These are phyloP conservation scores for Pyrenochaeta sp. DNA, from an alignment of 2,329 filamentous ascomycete genomes.

Conservation along the genomic window DNA sequence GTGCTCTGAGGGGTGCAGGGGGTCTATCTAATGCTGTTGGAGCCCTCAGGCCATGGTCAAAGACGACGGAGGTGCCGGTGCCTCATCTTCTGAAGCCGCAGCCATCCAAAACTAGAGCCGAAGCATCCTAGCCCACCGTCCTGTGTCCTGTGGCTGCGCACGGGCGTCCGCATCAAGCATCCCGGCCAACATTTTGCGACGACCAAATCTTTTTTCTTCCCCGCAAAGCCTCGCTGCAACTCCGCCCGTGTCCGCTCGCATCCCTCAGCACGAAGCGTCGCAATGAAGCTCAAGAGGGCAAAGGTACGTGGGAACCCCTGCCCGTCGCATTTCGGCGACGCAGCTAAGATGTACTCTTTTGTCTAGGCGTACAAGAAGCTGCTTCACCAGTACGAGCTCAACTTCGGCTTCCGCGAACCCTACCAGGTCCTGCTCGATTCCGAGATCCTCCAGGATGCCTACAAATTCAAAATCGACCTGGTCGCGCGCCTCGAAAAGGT, in stretches of 20 bases:
- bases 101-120: slow-evolving; percentile 11
- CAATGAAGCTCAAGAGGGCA: slow-evolving; percentile 44
- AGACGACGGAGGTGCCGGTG: slow-evolving; percentile 25
- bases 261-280: slow-evolving; percentile 13
- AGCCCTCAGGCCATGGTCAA: slow-evolving; percentile 17
- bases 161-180: too few relatives aligned
- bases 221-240: too few relatives aligned
- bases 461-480: slow-evolving; percentile 87
- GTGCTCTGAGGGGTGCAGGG: slow-evolving; percentile 1
- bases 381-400: slow-evolving; percentile 88
- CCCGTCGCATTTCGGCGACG: neutral
- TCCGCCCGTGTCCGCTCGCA: neutral
- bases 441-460: slow-evolving; percentile 81
- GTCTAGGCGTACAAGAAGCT: slow-evolving; percentile 85
- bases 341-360: slow-evolving; percentile 54
- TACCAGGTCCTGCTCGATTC: slow-evolving; percentile 84
- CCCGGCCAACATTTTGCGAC: slow-evolving; percentile 19
- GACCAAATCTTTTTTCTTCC: slow-evolving; percentile 17
- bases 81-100: slow-evolving; percentile 15
- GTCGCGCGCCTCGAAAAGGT: slow-evolving; percentile 77
- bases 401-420: slow-evolving; percentile 89
- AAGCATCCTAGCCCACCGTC: too few relatives aligned
- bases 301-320: slow-evolving; percentile 26
- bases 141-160: too few relatives aligned
- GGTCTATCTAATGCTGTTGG: slow-evolving; percentile 14